Conservation (phyloP, 2,329 filamentous ascomycete species). For the Pestalotiopsis sp. region DNA sequence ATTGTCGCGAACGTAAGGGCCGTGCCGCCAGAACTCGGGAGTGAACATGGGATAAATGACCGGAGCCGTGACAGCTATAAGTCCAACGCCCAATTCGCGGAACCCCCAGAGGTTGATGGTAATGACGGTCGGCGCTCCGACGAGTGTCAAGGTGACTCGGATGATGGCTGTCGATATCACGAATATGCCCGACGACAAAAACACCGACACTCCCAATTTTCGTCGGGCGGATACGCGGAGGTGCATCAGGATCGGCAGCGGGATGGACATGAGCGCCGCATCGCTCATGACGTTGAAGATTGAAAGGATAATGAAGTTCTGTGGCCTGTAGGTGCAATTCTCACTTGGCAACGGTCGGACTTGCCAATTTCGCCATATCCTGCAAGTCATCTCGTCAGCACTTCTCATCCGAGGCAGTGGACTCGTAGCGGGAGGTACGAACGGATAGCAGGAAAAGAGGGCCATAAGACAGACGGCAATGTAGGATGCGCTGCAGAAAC, state of each 20-base stretch:
- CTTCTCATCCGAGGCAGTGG: too few relatives aligned
- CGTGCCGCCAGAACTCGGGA: slow-evolving; percentile 14
- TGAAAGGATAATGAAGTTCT: slow-evolving; percentile 26
- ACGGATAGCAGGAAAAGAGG: slow-evolving; percentile 21
- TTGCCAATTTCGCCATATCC: slow-evolving; percentile 24
- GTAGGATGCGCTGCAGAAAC: slow-evolving; percentile 22
- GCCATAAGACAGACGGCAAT: slow-evolving; percentile 18
- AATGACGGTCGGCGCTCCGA: slow-evolving; percentile 24
- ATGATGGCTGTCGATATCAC: slow-evolving; percentile 29
- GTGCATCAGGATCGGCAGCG: slow-evolving; percentile 27
- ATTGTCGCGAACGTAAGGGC: slow-evolving; percentile 8
- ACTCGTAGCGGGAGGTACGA: not conserved
- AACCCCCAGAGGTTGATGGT: slow-evolving; percentile 27
- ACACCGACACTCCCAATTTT: slow-evolving; percentile 18
- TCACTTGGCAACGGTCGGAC: slow-evolving; percentile 24
- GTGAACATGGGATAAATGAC: slow-evolving; percentile 14
- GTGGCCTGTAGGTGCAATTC: slow-evolving; percentile 16
- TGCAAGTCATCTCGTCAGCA: slow-evolving; percentile 5
- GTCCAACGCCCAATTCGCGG: slow-evolving; percentile 17
- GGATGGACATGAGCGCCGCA: slow-evolving; percentile 26
- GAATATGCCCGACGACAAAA: slow-evolving; percentile 29
- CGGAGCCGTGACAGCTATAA: slow-evolving; percentile 13
- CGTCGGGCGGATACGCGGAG: slow-evolving; percentile 19
- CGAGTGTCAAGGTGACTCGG: slow-evolving; percentile 23
- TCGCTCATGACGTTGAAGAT: slow-evolving; percentile 28